A percentile compares a stretch with the other conserved stretches of the same genome.
These are phyloP conservation scores for Gracilaria domingensis DNA, from an alignment of 23 red algal genomes.

Conservation along the genomic window DNA sequence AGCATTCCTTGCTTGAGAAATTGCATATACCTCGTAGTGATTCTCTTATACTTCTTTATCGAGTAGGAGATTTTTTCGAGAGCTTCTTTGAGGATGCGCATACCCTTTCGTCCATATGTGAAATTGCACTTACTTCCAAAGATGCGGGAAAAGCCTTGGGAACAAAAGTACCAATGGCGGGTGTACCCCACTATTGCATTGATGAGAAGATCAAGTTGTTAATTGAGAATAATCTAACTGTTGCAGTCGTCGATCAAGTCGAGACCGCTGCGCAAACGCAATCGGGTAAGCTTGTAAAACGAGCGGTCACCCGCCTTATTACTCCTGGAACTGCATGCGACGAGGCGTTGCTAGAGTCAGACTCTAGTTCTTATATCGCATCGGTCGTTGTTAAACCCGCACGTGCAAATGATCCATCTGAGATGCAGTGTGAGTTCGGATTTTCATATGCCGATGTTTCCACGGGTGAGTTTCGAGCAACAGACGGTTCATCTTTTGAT, in stretches of 20 bases:
- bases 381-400: constrained; percentile 46
- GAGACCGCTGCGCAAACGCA: constrained; percentile 47
- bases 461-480: constrained; percentile 87
- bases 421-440: constrained; percentile 44
- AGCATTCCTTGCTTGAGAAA: constrained; percentile 37
- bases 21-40: constrained; percentile 26
- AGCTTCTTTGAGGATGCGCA: constrained; percentile 91
- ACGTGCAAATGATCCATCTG: not conserved
- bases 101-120: constrained; percentile 65
- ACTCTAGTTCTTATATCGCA: constrained; percentile 71
- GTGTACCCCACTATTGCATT: constrained; percentile 81
- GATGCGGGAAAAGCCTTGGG: constrained; percentile 83
- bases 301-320: constrained; percentile 84
- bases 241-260: constrained; percentile 92
- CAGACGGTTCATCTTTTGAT: constrained; percentile 54
- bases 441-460: constrained; percentile 87
- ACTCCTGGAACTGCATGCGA: constrained; percentile 83
- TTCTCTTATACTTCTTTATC: constrained; percentile 71
- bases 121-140: constrained; percentile 89
- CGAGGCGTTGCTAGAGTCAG: constrained; percentile 78
- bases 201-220: constrained; percentile 85
- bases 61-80: constrained; percentile 96
- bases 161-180: constrained; percentile 88
- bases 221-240: constrained; percentile 59
- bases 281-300: constrained; percentile 74